phyloP scores from a whole-genome alignment of 352 stramenopile species.

The Phytophthora sansomeana region DNA sequence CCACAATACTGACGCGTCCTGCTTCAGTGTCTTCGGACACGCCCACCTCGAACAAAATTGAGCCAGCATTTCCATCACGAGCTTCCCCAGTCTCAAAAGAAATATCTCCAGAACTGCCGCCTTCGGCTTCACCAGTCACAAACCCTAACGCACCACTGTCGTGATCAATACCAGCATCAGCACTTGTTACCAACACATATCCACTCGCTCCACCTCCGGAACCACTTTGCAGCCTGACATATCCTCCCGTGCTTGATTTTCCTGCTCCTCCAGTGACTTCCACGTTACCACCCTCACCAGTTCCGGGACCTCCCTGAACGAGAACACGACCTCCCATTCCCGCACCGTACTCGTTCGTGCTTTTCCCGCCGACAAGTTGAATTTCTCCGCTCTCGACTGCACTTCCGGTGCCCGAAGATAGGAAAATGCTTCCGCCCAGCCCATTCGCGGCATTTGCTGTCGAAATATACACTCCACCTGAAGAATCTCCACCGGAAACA shows the following conservation, averaged over 20 bases:
- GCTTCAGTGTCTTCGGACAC: slow-evolving; percentile 22
- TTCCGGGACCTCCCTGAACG: slow-evolving; percentile 42
- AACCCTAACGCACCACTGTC: slow-evolving; percentile 40
- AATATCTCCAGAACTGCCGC: slow-evolving; percentile 42
- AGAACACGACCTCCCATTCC: slow-evolving; percentile 41
- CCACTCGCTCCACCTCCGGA: slow-evolving; percentile 41
- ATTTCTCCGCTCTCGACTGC: slow-evolving; percentile 33
- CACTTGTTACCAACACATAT: slow-evolving; percentile 36
- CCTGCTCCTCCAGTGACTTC: slow-evolving; percentile 41
- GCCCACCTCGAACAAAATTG: slow-evolving; percentile 38
- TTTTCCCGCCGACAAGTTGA: slow-evolving; percentile 36
- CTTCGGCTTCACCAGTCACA: slow-evolving; percentile 39
- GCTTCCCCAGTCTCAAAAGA: slow-evolving; percentile 38
- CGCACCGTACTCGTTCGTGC: slow-evolving; percentile 32
- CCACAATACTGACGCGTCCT: slow-evolving; percentile 28
- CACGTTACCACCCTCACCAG: slow-evolving; percentile 30
- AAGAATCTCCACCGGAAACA: slow-evolving; percentile 22
- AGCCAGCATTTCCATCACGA: slow-evolving; percentile 29
- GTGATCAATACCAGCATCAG: slow-evolving; percentile 29
- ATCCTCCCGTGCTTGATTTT: slow-evolving; percentile 28
- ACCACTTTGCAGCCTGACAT: slow-evolving; percentile 40
- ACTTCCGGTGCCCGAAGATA: slow-evolving; percentile 34
- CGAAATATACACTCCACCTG: slow-evolving; percentile 37
- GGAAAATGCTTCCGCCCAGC: slow-evolving; percentile 29
- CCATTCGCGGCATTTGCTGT: slow-evolving; percentile 26